Base-by-base conservation (phyloP, 2,329 filamentous ascomycete genomes). In the Rhinocladiella similis region DNA sequence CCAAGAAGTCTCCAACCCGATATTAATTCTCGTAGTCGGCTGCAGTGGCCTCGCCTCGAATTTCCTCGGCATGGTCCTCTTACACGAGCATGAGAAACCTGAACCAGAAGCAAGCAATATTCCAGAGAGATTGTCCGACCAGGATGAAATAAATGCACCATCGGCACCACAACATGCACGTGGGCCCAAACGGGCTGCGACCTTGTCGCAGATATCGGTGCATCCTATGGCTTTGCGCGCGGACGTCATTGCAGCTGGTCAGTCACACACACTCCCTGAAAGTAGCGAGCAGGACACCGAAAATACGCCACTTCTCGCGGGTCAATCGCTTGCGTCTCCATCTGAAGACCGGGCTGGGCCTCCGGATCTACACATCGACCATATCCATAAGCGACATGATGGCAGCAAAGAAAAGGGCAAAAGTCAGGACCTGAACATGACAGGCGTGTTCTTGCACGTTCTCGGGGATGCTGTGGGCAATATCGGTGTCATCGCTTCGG, bases 11-110 rank as follows among this genome's bases (percentile, higher is more conserved):
- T 80, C 80, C 51, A 90, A 95, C 67, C 91, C 93, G 1, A 82
- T 87, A 66, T 80, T 97, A 35, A 91, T 99, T 63, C 84, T n/a
- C n/a, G n/a, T n/a, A n/a, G n/a, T n/a, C n/a, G n/a, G n/a, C n/a
- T n/a, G n/a, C n/a, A n/a, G n/a, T n/a, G n/a, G 93, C 48, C 82
- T 99, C 13, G 80, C 85, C 7, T 96, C 91, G 27, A 97, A 97
- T 69, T 81, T 97, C 18, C 77, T 92, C 47, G 93, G 94, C 1
- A 86, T 97, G 61, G 82, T 92, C 53, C 84, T 97, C 33, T 89
- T 97, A 67, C 93, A 96, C 64, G 93, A 95, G 54, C 93, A 97
- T 70, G 90, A 47, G 25, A 47, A 53, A 29, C 12, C 41, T 38
- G 42, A 47, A 12, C 46, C 20, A 45, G 41, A 45, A 45, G 18